Evolutionary conservation across 805 yeast species (phyloP).

Genomic region (Metschnikowia proteae): DNA sequence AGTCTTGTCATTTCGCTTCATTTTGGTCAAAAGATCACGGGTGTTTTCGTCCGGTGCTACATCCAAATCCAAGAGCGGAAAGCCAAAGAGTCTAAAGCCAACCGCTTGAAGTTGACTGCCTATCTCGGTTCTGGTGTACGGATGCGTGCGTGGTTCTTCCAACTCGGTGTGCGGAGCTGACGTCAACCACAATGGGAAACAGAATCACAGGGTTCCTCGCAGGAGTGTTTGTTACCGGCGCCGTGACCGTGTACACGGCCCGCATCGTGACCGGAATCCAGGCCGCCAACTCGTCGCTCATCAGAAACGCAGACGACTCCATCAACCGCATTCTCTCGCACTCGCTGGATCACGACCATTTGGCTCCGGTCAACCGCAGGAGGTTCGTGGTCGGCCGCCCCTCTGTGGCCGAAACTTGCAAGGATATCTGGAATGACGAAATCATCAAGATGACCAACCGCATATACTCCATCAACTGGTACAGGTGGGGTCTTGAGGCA

Average conservation of each 20-base stretch:
- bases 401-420: slow-evolving; percentile 53
- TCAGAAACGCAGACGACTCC: slow-evolving; percentile 46
- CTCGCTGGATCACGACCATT: slow-evolving; percentile 41
- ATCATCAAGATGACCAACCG: slow-evolving; percentile 60
- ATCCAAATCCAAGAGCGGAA: neutral
- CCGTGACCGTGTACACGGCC: slow-evolving; percentile 59
- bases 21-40: slow-evolving; percentile 57
- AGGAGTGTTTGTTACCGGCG: slow-evolving; percentile 59
- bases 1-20: slow-evolving; percentile 63
- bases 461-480: slow-evolving; percentile 53
- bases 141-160: neutral
- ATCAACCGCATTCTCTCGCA: slow-evolving; percentile 52
- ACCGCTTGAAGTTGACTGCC: too few relatives aligned
- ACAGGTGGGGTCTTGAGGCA: slow-evolving; percentile 35
- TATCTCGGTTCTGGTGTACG: neutral
- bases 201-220: slow-evolving; percentile 43
- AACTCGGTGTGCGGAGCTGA: too few relatives aligned
- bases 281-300: slow-evolving; percentile 41
- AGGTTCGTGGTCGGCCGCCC: slow-evolving; percentile 29
- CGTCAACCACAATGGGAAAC: slow-evolving; percentile 31
- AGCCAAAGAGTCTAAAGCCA: too few relatives aligned
- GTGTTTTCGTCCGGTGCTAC: slow-evolving; percentile 22
- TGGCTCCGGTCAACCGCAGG: slow-evolving; percentile 38
- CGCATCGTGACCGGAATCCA: slow-evolving; percentile 50
- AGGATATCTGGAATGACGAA: slow-evolving; percentile 79